phyloP scores from a whole-genome alignment of 75 land plant species.

The Azolla pinnata region DNA sequence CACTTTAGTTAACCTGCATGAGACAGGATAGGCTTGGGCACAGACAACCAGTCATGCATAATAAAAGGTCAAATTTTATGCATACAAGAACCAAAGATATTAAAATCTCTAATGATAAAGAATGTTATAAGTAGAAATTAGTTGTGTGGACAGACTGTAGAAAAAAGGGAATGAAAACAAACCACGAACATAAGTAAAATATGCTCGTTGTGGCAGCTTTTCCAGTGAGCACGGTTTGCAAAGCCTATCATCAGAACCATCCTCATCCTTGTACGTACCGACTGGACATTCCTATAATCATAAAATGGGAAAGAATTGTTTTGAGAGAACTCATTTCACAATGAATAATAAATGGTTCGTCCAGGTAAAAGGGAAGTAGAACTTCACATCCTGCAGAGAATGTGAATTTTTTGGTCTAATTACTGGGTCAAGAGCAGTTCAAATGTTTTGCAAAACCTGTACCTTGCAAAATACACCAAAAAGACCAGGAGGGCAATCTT shows the following conservation, averaged over 20 bases:
- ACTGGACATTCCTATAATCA: conserved; percentile 76
- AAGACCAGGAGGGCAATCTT: conserved; percentile 75
- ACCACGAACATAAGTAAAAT: conserved; percentile 78
- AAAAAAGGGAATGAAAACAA: too few relatives aligned
- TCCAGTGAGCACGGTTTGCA: conserved; percentile 65
- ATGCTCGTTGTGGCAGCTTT: conserved; percentile 74
- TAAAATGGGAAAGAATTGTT: background rate
- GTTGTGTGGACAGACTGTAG: too few relatives aligned
- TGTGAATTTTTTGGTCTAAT: too few relatives aligned
- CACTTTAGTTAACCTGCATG: too few relatives aligned
- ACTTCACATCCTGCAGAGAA: too few relatives aligned
- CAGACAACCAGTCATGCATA: too few relatives aligned
- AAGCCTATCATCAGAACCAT: conserved; percentile 58
- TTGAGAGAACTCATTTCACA: background rate
- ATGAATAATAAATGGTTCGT: too few relatives aligned
- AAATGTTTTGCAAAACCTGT: conserved; percentile 8
- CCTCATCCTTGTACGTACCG: conserved; percentile 84
- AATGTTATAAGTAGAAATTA: too few relatives aligned
- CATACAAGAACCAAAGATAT: background rate
- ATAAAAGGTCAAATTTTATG: too few relatives aligned
- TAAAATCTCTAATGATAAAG: too few relatives aligned
- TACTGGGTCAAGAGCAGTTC: background rate
- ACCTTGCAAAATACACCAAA: conserved; percentile 92
- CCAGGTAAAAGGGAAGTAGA: too few relatives aligned
- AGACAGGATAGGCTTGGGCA: too few relatives aligned